Evolutionary conservation across 768 basidiomycete species (phyloP).

Genomic region (Boletus rubropictus): DNA sequence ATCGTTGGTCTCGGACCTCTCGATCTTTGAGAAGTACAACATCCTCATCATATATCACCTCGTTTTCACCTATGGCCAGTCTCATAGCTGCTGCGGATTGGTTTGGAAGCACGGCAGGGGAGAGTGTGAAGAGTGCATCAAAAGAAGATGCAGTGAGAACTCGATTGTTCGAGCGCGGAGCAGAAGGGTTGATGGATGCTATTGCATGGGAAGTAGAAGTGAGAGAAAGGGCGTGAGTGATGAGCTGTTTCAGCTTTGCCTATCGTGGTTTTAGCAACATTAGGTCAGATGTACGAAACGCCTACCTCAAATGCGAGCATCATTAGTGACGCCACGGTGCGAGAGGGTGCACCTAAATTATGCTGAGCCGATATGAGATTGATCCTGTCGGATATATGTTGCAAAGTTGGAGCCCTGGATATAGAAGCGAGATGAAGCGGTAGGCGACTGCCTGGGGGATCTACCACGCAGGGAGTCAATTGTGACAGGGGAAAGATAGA

Average conservation of each 20-base stretch:
- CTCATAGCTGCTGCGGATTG: conserved; percentile 73
- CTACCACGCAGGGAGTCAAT: conserved; percentile 30
- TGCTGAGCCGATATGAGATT: conserved; percentile 80
- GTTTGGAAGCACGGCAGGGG: conserved; percentile 74
- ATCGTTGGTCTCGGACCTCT: conserved; percentile 62
- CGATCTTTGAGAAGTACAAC: conserved; percentile 51
- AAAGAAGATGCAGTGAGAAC: conserved; percentile 66
- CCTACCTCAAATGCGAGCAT: conserved; percentile 74
- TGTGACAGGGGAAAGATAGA: neutral
- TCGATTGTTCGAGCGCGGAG: conserved; percentile 33
- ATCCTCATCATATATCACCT: conserved; percentile 42
- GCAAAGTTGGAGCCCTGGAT: conserved; percentile 65
- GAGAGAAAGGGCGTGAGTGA: conserved; percentile 72
- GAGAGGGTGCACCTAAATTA: conserved; percentile 54
- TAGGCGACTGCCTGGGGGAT: conserved; percentile 64
- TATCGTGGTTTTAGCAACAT: conserved; percentile 21
- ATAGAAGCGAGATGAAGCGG: conserved; percentile 70
- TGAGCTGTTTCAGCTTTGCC: conserved; percentile 81
- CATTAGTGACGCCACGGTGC: conserved; percentile 61
- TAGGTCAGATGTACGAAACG: conserved; percentile 5
- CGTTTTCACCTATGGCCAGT: conserved; percentile 52
- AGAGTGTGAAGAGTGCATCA: conserved; percentile 70
- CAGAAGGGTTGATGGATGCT: conserved; percentile 64
- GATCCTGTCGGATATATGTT: conserved; percentile 74
- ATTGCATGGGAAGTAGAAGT: conserved; percentile 74